Evolutionary conservation across 2,329 filamentous ascomycete species (phyloP), one percentile per base, ranked within the genome.

Genomic region (Fusarium compactum): DNA sequence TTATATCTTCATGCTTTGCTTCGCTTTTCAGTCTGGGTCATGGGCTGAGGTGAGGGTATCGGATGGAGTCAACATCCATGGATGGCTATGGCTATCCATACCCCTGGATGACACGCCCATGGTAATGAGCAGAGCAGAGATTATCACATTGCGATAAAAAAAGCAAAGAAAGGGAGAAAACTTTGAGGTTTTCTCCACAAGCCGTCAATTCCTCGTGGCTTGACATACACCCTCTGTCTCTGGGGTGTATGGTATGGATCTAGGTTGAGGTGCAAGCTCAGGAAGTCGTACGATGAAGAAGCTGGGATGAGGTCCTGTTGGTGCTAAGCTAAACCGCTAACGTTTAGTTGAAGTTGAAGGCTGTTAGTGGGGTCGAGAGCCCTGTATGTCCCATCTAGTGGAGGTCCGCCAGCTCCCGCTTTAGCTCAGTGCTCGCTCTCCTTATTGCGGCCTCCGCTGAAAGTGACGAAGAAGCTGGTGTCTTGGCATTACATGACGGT

Each of bases 191-290:
- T 56, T 72, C 73, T 76, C 74, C 74, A 76, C 74, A 76, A 71
- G 74, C 73, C 74, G 74, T 72, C 57, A 58, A 69, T 72, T 76
- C 71, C 68, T 75, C 66, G 71, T 72, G 68, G 62, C 61, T 61
- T 59, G 29, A 65, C 41, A 43, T 56, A 22, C 34, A 38, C 34
- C 34, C 34, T n/a, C 29, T 30, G 29, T 30, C 29, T 30, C 29
- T 30, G 29, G 62, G 62, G 59, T 58, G 61, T 64, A 53, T 22
- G 20, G 24, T 52, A n/a, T 43, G 41, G 20, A 44, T 44, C 57
- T 44, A 44, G 22, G 41, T 40, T 15, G 50, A 27, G 25, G 25
- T 25, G 44, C 18, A 16, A 46, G 22, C 44, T 40, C 32, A n/a
- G 34, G 50, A 53, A 53, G 50, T 53, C 50, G 50, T 53, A 53